Base-by-base conservation (phyloP, 441 rosid genomes). In the Gossypium schwendimanii region DNA sequence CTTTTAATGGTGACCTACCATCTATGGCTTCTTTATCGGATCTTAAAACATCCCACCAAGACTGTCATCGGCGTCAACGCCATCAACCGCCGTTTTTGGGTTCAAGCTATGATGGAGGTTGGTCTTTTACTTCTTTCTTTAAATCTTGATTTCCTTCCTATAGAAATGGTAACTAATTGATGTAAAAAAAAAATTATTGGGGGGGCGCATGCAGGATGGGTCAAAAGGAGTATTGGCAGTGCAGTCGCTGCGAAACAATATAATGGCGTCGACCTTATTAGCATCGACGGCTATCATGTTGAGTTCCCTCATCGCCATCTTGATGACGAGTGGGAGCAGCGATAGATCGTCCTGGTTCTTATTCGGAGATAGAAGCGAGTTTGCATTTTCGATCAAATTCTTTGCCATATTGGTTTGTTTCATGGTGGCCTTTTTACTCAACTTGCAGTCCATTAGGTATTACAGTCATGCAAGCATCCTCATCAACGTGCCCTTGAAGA, bases 401-500 rank as follows among this genome's bases (percentile, higher is more conserved):
- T 94, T 92, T 78, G 73, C 86, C 14, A 91, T 94, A 47, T 74
- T 94, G 74, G 79, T 85, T 6, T 92, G 98, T 53, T 94, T 94
- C 85, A 39, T 92, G 63, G 82, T 88, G 20, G 95, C 97, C 0
- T 94, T 94, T 77, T 82, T 92, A 33, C 73, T 92, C 24, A 89
- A 86, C 21, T 84, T 92, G 15, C 97, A 94, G 73, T 94, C 97
- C 58, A 85, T 92, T 11, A 82, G 98, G 81, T 92, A 90, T 74
- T 94, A 89, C 80, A 90, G 96, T 85, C 98, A 92, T 61, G 97
- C 96, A 39, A 92, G 97, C 74, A 82, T 94, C 17, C 87, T 94
- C 23, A 91, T 94, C 49, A 92, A 92, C 75, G 98, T 92, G 21
- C 98, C 97, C 0, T 82, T 87, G 62, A 86, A 83, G 86, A 84